Evolutionary conservation across 108 stramenopile species (phyloP).

Genomic region (Nitzschia sp.): DNA sequence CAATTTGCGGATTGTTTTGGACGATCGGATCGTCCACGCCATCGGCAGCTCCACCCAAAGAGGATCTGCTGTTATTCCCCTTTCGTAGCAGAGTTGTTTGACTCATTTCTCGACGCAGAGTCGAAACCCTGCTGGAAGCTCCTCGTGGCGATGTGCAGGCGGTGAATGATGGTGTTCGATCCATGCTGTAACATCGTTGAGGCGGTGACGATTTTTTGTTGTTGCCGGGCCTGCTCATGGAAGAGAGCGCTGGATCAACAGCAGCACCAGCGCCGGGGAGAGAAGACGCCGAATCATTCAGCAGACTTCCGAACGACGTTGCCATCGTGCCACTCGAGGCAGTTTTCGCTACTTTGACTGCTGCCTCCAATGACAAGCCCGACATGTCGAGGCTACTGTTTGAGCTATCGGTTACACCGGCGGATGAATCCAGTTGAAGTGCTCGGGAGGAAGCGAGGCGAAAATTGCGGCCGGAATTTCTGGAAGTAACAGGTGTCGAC

Average conservation of each 20-base stretch:
- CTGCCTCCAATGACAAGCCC: not conserved
- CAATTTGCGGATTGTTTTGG: not conserved
- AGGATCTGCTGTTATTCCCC: not conserved
- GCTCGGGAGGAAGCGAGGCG: too few relatives aligned
- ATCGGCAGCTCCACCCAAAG: not conserved
- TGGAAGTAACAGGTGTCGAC: too few relatives aligned
- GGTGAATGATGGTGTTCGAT: too few relatives aligned
- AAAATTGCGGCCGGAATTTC: too few relatives aligned
- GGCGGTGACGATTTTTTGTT: too few relatives aligned
- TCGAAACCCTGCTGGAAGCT: not conserved
- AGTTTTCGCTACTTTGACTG: not conserved
- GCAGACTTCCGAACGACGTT: not conserved
- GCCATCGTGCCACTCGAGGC: not conserved
- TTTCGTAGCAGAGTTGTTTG: not conserved
- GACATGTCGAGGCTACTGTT: not conserved
- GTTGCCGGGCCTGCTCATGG: too few relatives aligned
- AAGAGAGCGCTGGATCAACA: too few relatives aligned
- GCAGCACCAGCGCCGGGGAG: too few relatives aligned
- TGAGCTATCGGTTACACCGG: not conserved
- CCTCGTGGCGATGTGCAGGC: too few relatives aligned
- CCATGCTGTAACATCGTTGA: not conserved
- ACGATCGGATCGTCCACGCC: not conserved
- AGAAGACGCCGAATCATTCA: not conserved
- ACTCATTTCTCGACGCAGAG: slow-evolving; percentile 5
- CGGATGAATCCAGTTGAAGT: not conserved